Evolutionary conservation across 805 yeast genomes (phyloP).

Genomic region (Lipomyces sp.): DNA sequence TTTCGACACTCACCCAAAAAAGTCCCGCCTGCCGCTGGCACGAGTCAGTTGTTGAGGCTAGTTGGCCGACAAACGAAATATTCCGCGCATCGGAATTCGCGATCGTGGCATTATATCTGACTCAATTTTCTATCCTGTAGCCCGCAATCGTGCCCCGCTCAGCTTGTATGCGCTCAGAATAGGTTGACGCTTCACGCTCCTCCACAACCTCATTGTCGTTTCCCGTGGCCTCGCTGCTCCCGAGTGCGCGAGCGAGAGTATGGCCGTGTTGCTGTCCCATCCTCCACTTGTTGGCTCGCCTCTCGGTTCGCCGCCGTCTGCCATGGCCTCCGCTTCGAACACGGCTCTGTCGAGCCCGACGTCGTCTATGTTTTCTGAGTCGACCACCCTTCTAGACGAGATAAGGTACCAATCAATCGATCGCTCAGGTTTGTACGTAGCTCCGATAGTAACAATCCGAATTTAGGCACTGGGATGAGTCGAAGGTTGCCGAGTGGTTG

Average conservation of each 20-base stretch:
- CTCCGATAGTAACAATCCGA: background rate
- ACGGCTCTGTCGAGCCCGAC: slow-evolving; percentile 25
- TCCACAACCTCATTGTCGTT: background rate
- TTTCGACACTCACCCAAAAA: background rate
- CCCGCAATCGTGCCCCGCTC: no score
- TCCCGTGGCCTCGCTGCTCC: background rate
- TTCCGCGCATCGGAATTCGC: background rate
- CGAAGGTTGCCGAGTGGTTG: slow-evolving; percentile 45
- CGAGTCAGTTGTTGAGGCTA: no score
- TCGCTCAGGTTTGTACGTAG: background rate
- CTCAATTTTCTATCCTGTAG: no score
- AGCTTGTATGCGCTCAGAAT: no score
- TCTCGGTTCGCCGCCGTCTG: slow-evolving; percentile 9
- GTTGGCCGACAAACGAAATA: background rate
- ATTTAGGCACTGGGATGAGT: slow-evolving; percentile 41
- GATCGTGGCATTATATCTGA: background rate
- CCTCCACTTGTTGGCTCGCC: slow-evolving; percentile 2
- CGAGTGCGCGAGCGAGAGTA: background rate
- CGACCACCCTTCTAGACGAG: slow-evolving; percentile 22
- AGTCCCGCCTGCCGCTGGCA: no score
- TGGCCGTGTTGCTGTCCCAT: slow-evolving; percentile 4
- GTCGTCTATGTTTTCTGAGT: slow-evolving; percentile 23
- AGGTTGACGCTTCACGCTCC: no score
- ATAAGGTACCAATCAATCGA: slow-evolving; percentile 11
- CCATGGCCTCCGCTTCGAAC: slow-evolving; percentile 15